Evolutionary conservation across 2,329 filamentous ascomycete species (phyloP).

Genomic region (Fusarium papillatum): DNA sequence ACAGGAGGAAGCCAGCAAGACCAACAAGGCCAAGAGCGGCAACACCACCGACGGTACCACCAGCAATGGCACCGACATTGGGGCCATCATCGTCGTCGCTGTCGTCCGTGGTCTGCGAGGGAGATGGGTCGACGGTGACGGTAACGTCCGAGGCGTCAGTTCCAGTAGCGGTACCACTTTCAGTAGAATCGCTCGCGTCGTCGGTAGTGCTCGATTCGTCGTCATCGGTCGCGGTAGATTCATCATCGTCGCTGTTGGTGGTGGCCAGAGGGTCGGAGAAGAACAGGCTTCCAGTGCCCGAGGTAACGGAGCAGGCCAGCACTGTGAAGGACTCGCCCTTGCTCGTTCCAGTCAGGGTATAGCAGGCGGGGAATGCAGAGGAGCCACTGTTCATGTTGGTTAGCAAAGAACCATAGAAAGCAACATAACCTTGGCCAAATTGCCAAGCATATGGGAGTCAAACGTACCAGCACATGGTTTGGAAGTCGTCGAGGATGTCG

Average conservation of each 20-base stretch:
- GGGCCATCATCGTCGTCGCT: constrained; percentile 46
- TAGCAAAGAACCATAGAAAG: constrained; percentile 1
- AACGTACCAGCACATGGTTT: constrained; percentile 53
- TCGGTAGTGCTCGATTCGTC: constrained; percentile 18
- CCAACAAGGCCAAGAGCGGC: constrained; percentile 56
- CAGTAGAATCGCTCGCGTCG: constrained; percentile 7
- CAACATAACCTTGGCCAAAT: neutral
- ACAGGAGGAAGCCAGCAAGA: constrained; percentile 55
- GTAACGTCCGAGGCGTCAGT: constrained; percentile 12
- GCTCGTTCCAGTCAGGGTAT: constrained; percentile 46
- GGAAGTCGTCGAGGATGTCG: constrained; percentile 44
- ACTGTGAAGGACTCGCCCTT: constrained; percentile 37
- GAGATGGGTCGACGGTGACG: constrained; percentile 15
- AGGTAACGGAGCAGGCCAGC: constrained; percentile 43
- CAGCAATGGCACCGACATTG: constrained; percentile 59
- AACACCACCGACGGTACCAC: constrained; percentile 62
- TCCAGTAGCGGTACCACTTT: neutral
- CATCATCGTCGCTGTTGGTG: neutral
- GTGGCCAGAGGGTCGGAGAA: constrained; percentile 47
- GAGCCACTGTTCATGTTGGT: constrained; percentile 29
- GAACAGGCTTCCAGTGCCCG: constrained; percentile 44
- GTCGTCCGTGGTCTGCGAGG: constrained; percentile 31
- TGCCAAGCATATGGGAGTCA: neutral
- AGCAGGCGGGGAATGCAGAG: constrained; percentile 39
- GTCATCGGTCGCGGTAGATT: constrained; percentile 14